Evolutionary conservation across 2,329 filamentous ascomycete genomes (phyloP), one percentile per base, ranked within the genome.

Genomic region (Fusarium sp.): DNA sequence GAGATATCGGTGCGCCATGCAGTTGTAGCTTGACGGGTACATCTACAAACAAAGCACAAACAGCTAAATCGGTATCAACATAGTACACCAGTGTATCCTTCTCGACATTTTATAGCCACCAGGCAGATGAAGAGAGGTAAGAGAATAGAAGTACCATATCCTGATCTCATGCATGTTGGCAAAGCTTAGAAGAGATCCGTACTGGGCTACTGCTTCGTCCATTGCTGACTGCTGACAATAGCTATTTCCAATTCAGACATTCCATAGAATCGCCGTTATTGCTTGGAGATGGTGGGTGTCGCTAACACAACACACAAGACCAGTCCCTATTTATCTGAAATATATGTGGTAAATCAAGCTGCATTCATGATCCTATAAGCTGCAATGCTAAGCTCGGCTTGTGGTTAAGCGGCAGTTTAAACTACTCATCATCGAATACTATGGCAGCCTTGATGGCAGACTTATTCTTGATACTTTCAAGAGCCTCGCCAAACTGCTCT

Each of bases 401-500:
- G 28, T 19, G 43, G 29, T 15, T 57, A 38, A 15, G 52, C 28
- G 13, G 25, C 13, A 31, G 19, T 41, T 25, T 52, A 10, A 51
- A 31, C 26, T 44, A 38, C 53, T 68, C 53, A 12, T 82, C 86
- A 61, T 91, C 88, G 69, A 90, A 91, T 42, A 87, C 83, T 74
- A 92, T 91, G 13, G 87, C 88, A 48, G 88, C 88, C 81, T 92
- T 92, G 73, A 92, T 90, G 57, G 88, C 88, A 49, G 79, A 85
- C 81, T 91, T 91, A 77, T 90, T 88, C 70, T 82, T 85, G 80
- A 92, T 91, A 54, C 85, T 83, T 74, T 91, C 85, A 65, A 92
- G 78, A 60, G 88, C 89, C 73, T 90, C 86, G 41, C 80, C 85
- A 83, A 88, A 91, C 73, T 91, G 83, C 72, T 92, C 88, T n/a